A percentile compares a stretch with the other conserved stretches of the same genome.
Conservation (phyloP, 169 alveolate genomes). For the Plasmodium chabaudi region DNA sequence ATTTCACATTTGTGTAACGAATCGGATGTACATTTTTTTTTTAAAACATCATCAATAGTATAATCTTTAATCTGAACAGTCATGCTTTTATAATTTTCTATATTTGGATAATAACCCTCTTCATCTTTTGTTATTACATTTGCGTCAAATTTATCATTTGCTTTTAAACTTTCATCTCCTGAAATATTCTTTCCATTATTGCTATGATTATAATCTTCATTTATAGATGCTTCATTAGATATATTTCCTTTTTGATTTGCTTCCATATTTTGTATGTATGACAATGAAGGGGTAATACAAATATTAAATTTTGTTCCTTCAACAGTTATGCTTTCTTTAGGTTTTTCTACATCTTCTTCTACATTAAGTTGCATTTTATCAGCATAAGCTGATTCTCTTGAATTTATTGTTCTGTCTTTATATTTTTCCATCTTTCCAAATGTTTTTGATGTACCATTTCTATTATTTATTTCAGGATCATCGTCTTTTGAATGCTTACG, state of each 20-base stretch:
- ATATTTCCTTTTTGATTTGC: background rate
- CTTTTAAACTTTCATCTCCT: background rate
- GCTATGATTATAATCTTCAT: background rate
- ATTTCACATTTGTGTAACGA: slow-evolving; percentile 37
- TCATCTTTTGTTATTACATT: slow-evolving; percentile 9
- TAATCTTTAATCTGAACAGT: slow-evolving; percentile 36
- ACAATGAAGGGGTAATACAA: slow-evolving; percentile 49
- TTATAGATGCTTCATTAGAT: too few species aligned
- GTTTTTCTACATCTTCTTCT: background rate
- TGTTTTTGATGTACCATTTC: too few species aligned
- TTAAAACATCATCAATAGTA: slow-evolving; percentile 50
- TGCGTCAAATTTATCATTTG: background rate
- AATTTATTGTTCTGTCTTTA: too few species aligned
- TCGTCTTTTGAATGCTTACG: too few species aligned
- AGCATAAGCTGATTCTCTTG: background rate
- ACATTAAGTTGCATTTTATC: background rate
- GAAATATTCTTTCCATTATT: background rate
- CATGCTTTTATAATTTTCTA: slow-evolving; percentile 61
- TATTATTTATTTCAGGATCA: too few species aligned
- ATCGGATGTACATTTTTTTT: slow-evolving; percentile 44
- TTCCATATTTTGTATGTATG: slow-evolving; percentile 12
- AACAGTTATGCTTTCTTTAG: slow-evolving; percentile 4
- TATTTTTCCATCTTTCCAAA: too few species aligned
- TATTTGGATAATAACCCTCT: slow-evolving; percentile 5
- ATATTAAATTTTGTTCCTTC: slow-evolving; percentile 32